Evolutionary conservation across 192 early-diverging fungal genomes (phyloP), one percentile per base, ranked within the genome.

Genomic region (Pilaira anomala): DNA sequence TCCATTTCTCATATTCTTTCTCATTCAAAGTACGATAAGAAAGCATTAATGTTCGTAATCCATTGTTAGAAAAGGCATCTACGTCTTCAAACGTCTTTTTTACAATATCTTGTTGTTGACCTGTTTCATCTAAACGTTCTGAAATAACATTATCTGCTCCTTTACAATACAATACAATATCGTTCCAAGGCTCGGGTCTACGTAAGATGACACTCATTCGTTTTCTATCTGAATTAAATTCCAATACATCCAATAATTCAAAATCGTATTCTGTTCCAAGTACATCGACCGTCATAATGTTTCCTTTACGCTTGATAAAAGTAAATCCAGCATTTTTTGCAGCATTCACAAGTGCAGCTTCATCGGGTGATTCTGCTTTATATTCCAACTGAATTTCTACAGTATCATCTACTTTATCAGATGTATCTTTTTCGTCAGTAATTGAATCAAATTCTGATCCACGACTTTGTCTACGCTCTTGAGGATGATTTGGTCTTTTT

Each of bases 91-190:
- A 74, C 3, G 90, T 90, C 50, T 75, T 64, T 42, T 84, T 79
- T 13, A 85, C 70, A 50, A 88, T 60, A 5, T 66, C 54, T 11
- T 83, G 81, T 62, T 85, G 78, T 8, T n/a, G n/a, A n/a, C 56
- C 69, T 0, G 49, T 45, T 18, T 66, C 61, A 60, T 59, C 64
- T 29, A 96, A 71, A 21, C 94, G 83, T 58, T 94, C 93, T 50
- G 92, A 89, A 50, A 99, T 97, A 41, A 99, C 88, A 66, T 90
- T 94, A 65, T 99, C 97, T 14, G 97, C 97, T 19, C 97, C 97
- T 74, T 99, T 99, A 58, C 87, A 88, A 48, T 93, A 86, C 54
- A 99, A 58, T 16, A 96, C 76, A 40, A 97, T 87, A 66, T 94
- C 93, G 56, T 86, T 84, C 70, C 85, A 75, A 21, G 84, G 83